These are phyloP conservation scores for Isatis tinctoria DNA, from an alignment of 345 rosid genomes.

Conservation along the genomic window DNA sequence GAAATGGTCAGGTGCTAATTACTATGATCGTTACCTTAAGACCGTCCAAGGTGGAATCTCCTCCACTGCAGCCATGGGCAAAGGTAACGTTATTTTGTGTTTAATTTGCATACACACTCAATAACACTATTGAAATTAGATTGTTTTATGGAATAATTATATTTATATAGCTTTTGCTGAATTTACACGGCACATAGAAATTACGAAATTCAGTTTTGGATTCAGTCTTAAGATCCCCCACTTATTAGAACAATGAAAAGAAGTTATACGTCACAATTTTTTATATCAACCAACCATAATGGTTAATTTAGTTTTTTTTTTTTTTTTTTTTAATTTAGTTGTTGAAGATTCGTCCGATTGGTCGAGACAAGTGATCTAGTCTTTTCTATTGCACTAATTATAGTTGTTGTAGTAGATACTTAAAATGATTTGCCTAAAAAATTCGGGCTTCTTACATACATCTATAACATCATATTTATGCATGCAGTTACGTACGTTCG, in stretches of 20 bases:
- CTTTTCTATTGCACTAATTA: background rate
- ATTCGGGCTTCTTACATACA: background rate
- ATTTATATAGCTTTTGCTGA: background rate
- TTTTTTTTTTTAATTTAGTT: background rate
- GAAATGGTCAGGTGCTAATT: constrained; percentile 98
- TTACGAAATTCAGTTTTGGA: background rate
- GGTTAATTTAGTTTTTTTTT: background rate
- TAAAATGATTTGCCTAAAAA: background rate
- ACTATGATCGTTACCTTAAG: constrained; percentile 81
- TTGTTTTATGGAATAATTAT: background rate
- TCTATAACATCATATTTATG: background rate
- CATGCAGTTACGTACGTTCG: background rate
- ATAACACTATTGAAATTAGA: background rate
- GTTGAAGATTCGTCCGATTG: background rate
- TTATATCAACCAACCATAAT: background rate
- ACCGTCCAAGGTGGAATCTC: constrained; percentile 94
- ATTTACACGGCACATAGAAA: background rate
- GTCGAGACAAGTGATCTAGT: background rate
- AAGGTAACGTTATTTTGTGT: constrained; percentile 46
- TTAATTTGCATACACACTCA: background rate
- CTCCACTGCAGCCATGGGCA: constrained; percentile 98
- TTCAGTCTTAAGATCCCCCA: background rate
- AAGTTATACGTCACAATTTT: background rate
- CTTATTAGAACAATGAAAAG: background rate
- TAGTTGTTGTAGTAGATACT: background rate